Base-by-base conservation (phyloP, 257 asterid genomes). In the Linderniella brevidens region DNA sequence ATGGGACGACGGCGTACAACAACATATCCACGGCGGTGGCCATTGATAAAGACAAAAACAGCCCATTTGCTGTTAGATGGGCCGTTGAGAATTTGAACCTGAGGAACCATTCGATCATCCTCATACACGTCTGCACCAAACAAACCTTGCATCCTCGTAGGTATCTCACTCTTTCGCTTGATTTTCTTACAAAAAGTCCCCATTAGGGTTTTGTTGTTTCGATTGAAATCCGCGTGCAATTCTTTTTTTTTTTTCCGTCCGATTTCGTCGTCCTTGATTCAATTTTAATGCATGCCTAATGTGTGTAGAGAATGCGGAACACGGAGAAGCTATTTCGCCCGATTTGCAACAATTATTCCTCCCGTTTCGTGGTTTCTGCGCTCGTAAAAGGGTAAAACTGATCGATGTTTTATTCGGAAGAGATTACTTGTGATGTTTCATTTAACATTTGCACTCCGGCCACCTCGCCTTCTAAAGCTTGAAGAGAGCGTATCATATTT, bases 41-140 rank as follows among this genome's bases (percentile, higher is more conserved):
- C 17, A 72, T 83, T 17, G 92, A 83, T 57, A 72, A 50, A 40
- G 93, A 88, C 71, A 83, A 74, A 76, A 88, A 78, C 64, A 83
- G 97, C 79, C 90, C 76, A 52, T 29, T 55, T 37, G 90, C 95
- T 9, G 92, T 88, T 9, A 81, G 68, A 70, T 88, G 95, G 97
- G 90, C 82, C n/a, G 46, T 83, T 41, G 90, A 78, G 16, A 80
- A 78, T 57, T 46, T 76, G 5, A 46, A 55, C 59, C 35, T 69
- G 52, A 75, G 56, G 58, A 64, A 66, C 41, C 64, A 68, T 9
- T 57, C 45, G 37, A 42, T 80, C 63, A 46, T 69, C 64, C 86
- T 83, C 58, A 58, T 78, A 11, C 95, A 88, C 48, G 92, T 88
- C 52, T 64, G 38, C 18, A 52, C 63, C n/a, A 68, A 64, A 14